phyloP scores from a whole-genome alignment of 768 basidiomycete genomes.

The Boletus reticulatus region DNA sequence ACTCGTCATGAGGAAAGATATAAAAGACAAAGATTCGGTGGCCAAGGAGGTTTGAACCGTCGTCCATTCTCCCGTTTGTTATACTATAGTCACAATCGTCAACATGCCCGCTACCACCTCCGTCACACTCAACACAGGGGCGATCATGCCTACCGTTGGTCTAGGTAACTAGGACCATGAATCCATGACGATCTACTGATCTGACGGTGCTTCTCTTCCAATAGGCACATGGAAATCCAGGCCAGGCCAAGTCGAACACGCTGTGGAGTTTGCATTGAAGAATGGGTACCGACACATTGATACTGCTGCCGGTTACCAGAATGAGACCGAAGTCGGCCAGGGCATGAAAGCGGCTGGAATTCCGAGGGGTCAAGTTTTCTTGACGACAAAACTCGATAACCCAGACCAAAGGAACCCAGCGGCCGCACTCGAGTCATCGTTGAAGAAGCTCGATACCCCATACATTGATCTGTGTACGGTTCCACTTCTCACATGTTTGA shows the following conservation, averaged over 20 bases:
- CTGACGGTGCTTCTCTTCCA: background rate
- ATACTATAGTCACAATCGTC: background rate
- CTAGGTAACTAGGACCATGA: slow-evolving; percentile 42
- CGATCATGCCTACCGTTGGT: slow-evolving; percentile 72
- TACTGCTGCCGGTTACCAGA: slow-evolving; percentile 67
- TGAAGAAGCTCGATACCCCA: slow-evolving; percentile 63
- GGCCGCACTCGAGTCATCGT: slow-evolving; percentile 65
- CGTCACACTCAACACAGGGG: slow-evolving; percentile 73
- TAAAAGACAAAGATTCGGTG: background rate
- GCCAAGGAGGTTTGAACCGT: background rate
- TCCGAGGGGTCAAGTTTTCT: slow-evolving; percentile 69
- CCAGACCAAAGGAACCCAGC: slow-evolving; percentile 56
- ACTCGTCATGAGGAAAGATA: background rate
- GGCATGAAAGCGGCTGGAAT: slow-evolving; percentile 77
- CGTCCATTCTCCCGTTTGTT: background rate
- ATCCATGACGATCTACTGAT: background rate
- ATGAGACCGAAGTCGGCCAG: slow-evolving; percentile 79
- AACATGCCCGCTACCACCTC: slow-evolving; percentile 48
- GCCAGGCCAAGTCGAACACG: slow-evolving; percentile 68
- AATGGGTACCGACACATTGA: slow-evolving; percentile 74
- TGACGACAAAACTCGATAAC: slow-evolving; percentile 75
- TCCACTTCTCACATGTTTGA: background rate
- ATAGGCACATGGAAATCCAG: slow-evolving; percentile 77
- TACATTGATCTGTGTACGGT: slow-evolving; percentile 77
- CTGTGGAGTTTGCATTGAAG: slow-evolving; percentile 72